phyloP scores from a whole-genome alignment of 2,329 filamentous ascomycete species.

The Phaeoacremonium minimum region DNA sequence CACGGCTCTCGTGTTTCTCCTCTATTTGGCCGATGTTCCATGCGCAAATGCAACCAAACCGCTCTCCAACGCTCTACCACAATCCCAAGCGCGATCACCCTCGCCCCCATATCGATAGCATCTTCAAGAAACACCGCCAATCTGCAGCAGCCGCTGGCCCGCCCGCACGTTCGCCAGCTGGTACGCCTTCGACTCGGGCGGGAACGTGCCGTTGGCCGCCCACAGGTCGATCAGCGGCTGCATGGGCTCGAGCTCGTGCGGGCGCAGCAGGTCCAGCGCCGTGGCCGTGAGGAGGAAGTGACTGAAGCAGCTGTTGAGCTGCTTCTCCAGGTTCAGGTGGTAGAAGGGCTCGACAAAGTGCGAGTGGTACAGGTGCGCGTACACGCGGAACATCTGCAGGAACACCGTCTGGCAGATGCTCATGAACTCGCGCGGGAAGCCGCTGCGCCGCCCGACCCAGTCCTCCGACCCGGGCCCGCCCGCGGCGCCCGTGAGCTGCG shows the following conservation, averaged over 20 bases:
- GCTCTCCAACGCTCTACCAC: too few relatives aligned
- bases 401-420: conserved; percentile 78
- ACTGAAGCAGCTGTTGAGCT: conserved; percentile 69
- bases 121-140: conserved; percentile 20
- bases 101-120: too few relatives aligned
- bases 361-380: conserved; percentile 84
- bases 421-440: conserved; percentile 75
- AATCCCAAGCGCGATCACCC: too few relatives aligned
- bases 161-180: conserved; percentile 43
- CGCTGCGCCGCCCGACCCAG: conserved; percentile 77
- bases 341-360: conserved; percentile 73
- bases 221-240: conserved; percentile 77
- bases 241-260: conserved; percentile 79
- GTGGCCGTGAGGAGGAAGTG: conserved; percentile 67
- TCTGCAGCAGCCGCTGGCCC: conserved; percentile 33
- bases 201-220: conserved; percentile 71
- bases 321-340: conserved; percentile 63
- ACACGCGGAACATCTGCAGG: conserved; percentile 87
- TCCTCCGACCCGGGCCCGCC: conserved; percentile 35
- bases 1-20: too few relatives aligned
- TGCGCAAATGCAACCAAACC: too few relatives aligned
- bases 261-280: conserved; percentile 65
- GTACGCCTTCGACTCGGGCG: conserved; percentile 54
- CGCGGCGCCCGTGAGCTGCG: conserved; percentile 30
- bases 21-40: too few relatives aligned